Base-by-base conservation (phyloP, 2,329 filamentous ascomycete species). In the Paraconiothyrium brasiliense region DNA sequence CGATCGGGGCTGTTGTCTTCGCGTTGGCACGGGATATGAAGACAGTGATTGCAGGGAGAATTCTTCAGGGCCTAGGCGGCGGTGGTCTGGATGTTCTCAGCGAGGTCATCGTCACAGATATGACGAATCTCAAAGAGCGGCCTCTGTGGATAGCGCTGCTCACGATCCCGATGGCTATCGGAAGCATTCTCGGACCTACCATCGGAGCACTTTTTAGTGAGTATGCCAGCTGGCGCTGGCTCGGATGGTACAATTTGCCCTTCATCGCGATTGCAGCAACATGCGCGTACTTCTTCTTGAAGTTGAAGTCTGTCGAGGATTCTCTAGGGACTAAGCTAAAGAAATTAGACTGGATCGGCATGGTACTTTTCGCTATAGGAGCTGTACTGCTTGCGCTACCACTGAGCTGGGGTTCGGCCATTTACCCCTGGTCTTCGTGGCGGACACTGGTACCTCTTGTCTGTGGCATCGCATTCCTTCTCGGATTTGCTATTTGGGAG, bases 401-500 rank as follows among this genome's bases (percentile, higher is more conserved):
- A 0, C 70, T 86, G 2, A 78, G 84, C 59, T 85, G 85, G 64
- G 84, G 83, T 3, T 83, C 82, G n/a, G 76, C 75, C 11, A 75
- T 78, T 1, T 83, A 82, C 57, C 77, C 84, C 0, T 87, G 84
- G 89, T 16, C 16, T 7, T 87, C 83, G 1, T 89, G 84, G 81
- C 81, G 82, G 2, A 89, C 87, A 0, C 75, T 91, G 1, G 81
- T 89, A 0, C 89, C 89, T 0, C 75, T 92, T 10, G 69, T 87
- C 3, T 27, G 90, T 6, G 88, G 89, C 0, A 67, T 78, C 0
- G 71, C 77, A 1, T 81, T 85, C 0, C 71, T 91, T 1, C 65
- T 83, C 81, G 71, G 2, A 73, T 72, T 24, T 87, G 87, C 66
- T 76, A 80, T 20, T 74, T 84, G 43, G 89, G 85, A 71, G 86